Conservation (phyloP, 768 basidiomycete genomes). For the Piloderma croceum region DNA sequence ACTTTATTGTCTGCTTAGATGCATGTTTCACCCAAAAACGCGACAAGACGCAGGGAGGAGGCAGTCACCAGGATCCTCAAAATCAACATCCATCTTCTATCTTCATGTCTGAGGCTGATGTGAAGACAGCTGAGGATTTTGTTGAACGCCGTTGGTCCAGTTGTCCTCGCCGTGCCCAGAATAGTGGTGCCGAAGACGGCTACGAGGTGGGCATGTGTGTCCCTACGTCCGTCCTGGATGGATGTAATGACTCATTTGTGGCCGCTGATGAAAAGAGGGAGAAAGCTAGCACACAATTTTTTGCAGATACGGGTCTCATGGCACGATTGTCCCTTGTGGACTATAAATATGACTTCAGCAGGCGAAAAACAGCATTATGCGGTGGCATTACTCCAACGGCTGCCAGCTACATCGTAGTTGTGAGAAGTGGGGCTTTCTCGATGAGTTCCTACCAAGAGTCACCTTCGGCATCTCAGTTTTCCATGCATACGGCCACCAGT, state of each 20-base stretch:
- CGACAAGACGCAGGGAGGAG: background rate
- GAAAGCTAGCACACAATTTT: conserved; percentile 10
- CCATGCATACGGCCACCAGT: conserved; percentile 35
- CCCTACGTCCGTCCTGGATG: conserved; percentile 26
- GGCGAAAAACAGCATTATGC: conserved; percentile 37
- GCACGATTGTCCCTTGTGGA: conserved; percentile 31
- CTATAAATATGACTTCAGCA: conserved; percentile 35
- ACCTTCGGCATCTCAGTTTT: conserved; percentile 30
- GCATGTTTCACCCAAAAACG: conserved; percentile 15
- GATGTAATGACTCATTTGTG: conserved; percentile 26
- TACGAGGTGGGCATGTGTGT: conserved; percentile 21
- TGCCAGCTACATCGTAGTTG: conserved; percentile 23
- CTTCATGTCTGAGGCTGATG: conserved; percentile 3
- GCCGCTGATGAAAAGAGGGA: conserved; percentile 12
- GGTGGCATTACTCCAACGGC: conserved; percentile 31
- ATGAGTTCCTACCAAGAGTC: conserved; percentile 15
- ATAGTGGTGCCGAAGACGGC: conserved; percentile 7
- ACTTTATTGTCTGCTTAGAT: conserved; percentile 12
- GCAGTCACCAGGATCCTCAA: background rate
- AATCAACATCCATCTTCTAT: background rate
- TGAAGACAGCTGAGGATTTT: conserved; percentile 14
- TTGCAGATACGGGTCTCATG: conserved; percentile 34
- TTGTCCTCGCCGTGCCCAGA: too few relatives aligned
- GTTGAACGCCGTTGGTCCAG: conserved; percentile 11
- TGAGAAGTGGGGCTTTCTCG: conserved; percentile 15